phyloP scores from a whole-genome alignment of 805 yeast species.

The Isabelozyma pseudorhagii region DNA sequence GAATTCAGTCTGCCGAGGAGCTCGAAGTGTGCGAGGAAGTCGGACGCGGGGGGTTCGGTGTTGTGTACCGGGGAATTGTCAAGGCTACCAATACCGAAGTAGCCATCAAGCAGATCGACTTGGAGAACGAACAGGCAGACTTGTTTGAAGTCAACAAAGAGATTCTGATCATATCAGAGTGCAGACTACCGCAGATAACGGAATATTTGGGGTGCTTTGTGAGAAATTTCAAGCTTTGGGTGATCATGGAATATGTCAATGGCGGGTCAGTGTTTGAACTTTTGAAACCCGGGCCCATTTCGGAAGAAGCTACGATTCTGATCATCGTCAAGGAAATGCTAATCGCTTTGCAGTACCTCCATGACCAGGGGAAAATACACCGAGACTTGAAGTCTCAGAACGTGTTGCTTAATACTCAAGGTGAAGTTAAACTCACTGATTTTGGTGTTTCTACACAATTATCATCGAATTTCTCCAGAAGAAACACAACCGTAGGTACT shows the following conservation, averaged over 20 bases:
- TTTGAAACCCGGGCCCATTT: constrained; percentile 55
- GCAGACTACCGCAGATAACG: constrained; percentile 61
- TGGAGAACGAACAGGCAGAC: constrained; percentile 63
- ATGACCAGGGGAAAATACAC: constrained; percentile 74
- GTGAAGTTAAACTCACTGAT: constrained; percentile 42
- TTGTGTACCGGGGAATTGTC: constrained; percentile 63
- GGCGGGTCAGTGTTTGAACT: constrained; percentile 76
- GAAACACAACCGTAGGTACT: constrained; percentile 51
- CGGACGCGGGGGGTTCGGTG: constrained; percentile 79
- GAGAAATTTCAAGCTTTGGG: constrained; percentile 68
- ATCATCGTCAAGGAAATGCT: constrained; percentile 53
- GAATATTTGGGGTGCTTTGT: constrained; percentile 70
- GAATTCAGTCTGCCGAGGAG: constrained; percentile 33
- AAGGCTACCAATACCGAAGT: constrained; percentile 41
- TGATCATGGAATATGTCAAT: constrained; percentile 75
- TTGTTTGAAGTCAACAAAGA: constrained; percentile 72
- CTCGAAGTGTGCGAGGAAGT: constrained; percentile 50
- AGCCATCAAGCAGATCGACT: constrained; percentile 65
- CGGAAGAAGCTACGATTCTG: constrained; percentile 50
- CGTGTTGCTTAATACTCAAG: constrained; percentile 32
- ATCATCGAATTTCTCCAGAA: constrained; percentile 37
- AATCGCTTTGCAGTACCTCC: constrained; percentile 63
- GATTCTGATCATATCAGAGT: constrained; percentile 64
- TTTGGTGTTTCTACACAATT: constrained; percentile 46
- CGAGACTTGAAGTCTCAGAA: constrained; percentile 44